phyloP scores from a whole-genome alignment of 441 rosid species.

The Aquilaria agallochum region DNA sequence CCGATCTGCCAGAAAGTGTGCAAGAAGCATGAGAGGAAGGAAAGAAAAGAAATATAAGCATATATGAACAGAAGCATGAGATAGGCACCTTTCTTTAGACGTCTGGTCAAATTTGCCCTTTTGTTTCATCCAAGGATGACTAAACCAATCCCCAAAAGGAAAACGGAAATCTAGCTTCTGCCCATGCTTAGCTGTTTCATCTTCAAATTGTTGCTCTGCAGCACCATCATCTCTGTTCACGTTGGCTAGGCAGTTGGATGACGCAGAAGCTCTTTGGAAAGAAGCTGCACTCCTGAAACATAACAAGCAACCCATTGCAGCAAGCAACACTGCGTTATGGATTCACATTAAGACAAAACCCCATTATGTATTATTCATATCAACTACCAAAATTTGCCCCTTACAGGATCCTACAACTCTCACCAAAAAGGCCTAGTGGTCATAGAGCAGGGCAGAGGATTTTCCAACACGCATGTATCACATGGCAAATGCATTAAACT shows the following conservation, averaged over 20 bases:
- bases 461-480: too few relatives aligned
- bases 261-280: constrained; percentile 49
- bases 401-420: too few relatives aligned
- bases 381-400: not conserved
- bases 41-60: not conserved
- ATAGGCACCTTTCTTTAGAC: constrained; percentile 40
- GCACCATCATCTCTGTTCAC: constrained; percentile 25
- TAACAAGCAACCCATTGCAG: constrained; percentile 7
- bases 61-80: not conserved
- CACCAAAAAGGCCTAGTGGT: too few relatives aligned
- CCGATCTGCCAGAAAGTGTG: constrained; percentile 15
- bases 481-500: too few relatives aligned
- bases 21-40: not conserved
- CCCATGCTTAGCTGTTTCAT: constrained; percentile 21
- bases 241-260: constrained; percentile 30
- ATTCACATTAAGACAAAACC: not conserved
- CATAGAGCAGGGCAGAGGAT: too few relatives aligned
- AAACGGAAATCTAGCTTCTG: constrained; percentile 43
- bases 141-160: constrained; percentile 71
- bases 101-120: constrained; percentile 23
- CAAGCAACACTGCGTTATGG: not conserved
- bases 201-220: constrained; percentile 35
- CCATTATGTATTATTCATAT: not conserved
- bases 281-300: constrained; percentile 71
- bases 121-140: constrained; percentile 40